These are phyloP conservation scores for Paecilomyces dactylethromorphus DNA, from an alignment of 2,329 filamentous ascomycete genomes.

Conservation along the genomic window DNA sequence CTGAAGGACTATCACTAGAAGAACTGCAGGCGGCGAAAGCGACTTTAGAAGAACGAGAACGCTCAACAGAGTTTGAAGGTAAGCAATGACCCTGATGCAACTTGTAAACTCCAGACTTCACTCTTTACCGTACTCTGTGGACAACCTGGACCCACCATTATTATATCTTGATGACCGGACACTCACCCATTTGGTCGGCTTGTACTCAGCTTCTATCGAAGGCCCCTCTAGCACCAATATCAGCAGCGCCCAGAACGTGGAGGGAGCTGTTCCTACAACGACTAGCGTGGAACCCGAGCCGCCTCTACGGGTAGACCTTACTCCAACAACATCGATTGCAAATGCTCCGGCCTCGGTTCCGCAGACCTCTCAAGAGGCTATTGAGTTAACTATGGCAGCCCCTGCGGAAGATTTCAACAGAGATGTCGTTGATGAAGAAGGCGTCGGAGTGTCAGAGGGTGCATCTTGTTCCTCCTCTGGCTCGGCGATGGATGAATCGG, in stretches of 20 bases:
- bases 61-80: conserved; percentile 9
- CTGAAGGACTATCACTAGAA: conserved; percentile 39
- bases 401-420: conserved; percentile 8
- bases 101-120: background rate
- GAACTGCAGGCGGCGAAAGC: conserved; percentile 34
- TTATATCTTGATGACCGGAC: background rate
- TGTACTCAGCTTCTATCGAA: background rate
- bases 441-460: conserved; percentile 6
- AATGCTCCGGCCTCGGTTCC: conserved; percentile 1
- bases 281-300: background rate
- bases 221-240: background rate
- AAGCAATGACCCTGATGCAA: background rate
- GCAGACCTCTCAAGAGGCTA: conserved; percentile 7
- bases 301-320: background rate
- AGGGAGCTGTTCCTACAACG: background rate
- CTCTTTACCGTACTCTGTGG: background rate
- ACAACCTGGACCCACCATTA: background rate
- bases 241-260: background rate
- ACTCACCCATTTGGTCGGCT: conserved; percentile 1
- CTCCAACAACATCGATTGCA: background rate
- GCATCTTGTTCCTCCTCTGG: conserved; percentile 19
- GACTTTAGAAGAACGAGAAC: conserved; percentile 13
- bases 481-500: conserved; percentile 35
- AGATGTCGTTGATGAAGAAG: conserved; percentile 1
- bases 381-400: conserved; percentile 6